Evolutionary conservation across 176 grass and related monocot species (phyloP), one percentile per base, ranked within the genome.

Genomic region (Thinopyrum elongatum): DNA sequence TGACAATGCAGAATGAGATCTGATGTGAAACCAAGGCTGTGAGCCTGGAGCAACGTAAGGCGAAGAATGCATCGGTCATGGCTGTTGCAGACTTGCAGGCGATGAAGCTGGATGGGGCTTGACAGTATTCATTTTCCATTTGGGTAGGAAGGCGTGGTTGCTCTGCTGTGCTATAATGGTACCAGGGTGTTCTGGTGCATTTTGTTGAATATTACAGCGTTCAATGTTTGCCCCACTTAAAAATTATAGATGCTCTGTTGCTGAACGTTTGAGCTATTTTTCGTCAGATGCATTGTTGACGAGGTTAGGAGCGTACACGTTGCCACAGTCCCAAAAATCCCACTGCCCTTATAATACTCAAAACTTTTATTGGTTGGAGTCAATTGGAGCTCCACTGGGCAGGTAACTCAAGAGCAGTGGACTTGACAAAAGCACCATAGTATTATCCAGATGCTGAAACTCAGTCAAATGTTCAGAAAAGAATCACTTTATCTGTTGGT

Each of bases 391-490:
- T 60, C 30, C 46, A 44, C 57, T 73, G 10, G 79, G 35, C 39
- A 42, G 19, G 58, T 12, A 33, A 22, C 65, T 79, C 51, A 55
- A 21, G 51, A 55, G 86, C 83, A 68, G 75, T 89, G 68, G 78
- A 79, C 79, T 83, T 90, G 61, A 90, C 86, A 80, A 88, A 88
- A 80, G 62, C 90, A 60, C 85, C 90, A 38, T 70, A 82, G 68
- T 82, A 89, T 78, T 94, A 90, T 87, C 66, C 84, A 68, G 89
- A 91, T 82, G 89, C 80, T 41, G 87, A 91, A 79, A 58, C 9
- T 58, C 7, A 22, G 19, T 87, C 90, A 31, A 78, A 88, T 85
- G 84, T 88, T 77, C 92, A 94, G 72, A 74, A 79, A 76, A 88
- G 73, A 67, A 35, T 29, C 75, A 58, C 55, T 22, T 22, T 3